These are phyloP conservation scores for Astrothelium macrocarpum DNA, from an alignment of 495 filamentous ascomycete genomes.

Conservation along the genomic window DNA sequence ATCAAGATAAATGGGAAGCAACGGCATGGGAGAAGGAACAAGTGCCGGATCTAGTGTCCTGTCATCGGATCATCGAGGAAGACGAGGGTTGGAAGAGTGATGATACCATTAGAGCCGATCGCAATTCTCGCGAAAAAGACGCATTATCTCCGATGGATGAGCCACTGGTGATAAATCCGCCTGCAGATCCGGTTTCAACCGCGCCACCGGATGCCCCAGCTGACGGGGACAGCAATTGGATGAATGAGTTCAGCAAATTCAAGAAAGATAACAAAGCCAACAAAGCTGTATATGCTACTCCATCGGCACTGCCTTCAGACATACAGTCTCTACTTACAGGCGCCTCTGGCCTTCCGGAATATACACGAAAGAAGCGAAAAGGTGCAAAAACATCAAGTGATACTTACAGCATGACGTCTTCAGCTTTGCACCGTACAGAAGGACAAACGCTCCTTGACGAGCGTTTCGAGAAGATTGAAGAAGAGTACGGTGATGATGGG, in stretches of 20 bases:
- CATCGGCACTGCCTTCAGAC: slow-evolving; percentile 43
- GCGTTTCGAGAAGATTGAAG: slow-evolving; percentile 74
- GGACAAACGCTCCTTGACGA: slow-evolving; percentile 77
- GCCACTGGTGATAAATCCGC: background rate
- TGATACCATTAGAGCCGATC: slow-evolving; percentile 64
- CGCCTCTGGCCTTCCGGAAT: slow-evolving; percentile 49
- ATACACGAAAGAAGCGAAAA: slow-evolving; percentile 78
- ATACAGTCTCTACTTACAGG: slow-evolving; percentile 69
- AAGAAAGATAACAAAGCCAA: slow-evolving; percentile 60
- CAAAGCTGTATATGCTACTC: slow-evolving; percentile 32
- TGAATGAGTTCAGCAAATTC: slow-evolving; percentile 82
- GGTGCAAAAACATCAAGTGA: slow-evolving; percentile 83
- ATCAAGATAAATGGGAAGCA: slow-evolving; percentile 50
- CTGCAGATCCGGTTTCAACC: slow-evolving; percentile 25
- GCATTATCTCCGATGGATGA: background rate
- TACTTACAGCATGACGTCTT: slow-evolving; percentile 93
- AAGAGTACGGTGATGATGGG: slow-evolving; percentile 43
- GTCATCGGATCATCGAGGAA: slow-evolving; percentile 52
- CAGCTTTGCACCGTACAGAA: slow-evolving; percentile 77
- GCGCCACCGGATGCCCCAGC: background rate
- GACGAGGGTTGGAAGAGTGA: slow-evolving; percentile 88
- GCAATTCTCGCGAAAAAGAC: background rate
- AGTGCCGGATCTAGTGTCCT: slow-evolving; percentile 39
- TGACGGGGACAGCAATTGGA: slow-evolving; percentile 54
- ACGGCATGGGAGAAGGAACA: slow-evolving; percentile 32